phyloP scores from a whole-genome alignment of 108 stramenopile species.

The Cyclotella sp. region DNA sequence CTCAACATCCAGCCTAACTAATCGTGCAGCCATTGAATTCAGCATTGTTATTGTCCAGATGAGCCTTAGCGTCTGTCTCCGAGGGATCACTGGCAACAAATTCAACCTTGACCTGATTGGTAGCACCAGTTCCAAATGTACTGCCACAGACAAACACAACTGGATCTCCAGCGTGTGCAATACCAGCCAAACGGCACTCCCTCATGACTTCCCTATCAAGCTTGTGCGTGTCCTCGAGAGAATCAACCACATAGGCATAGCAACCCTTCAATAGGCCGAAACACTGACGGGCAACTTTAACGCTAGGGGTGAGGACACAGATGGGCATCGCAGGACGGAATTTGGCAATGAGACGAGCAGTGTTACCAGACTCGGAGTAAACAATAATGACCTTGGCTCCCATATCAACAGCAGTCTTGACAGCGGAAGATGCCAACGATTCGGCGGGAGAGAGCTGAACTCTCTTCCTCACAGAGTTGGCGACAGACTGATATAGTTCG shows the following conservation, averaged over 20 bases:
- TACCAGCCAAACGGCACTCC: slow-evolving; percentile 60
- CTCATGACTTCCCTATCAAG: slow-evolving; percentile 68
- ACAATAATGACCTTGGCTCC: slow-evolving; percentile 86
- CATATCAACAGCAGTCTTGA: slow-evolving; percentile 93
- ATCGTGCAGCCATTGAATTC: slow-evolving; percentile 45
- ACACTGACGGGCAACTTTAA: slow-evolving; percentile 61
- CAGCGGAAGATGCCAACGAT: slow-evolving; percentile 92
- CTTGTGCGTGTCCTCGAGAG: slow-evolving; percentile 64
- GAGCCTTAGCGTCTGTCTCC: slow-evolving; percentile 4
- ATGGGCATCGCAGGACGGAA: slow-evolving; percentile 66
- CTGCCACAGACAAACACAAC: slow-evolving; percentile 69
- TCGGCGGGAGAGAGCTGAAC: slow-evolving; percentile 69
- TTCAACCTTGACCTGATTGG: slow-evolving; percentile 44
- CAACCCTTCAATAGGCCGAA: slow-evolving; percentile 66
- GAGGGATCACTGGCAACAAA: slow-evolving; percentile 15
- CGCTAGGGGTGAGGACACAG: slow-evolving; percentile 58
- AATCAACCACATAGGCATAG: slow-evolving; percentile 53
- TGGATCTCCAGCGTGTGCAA: slow-evolving; percentile 68
- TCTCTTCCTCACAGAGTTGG: slow-evolving; percentile 60
- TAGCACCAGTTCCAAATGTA: slow-evolving; percentile 45
- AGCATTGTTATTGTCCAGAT: slow-evolving; percentile 39
- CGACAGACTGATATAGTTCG: slow-evolving; percentile 68
- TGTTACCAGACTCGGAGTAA: slow-evolving; percentile 87
- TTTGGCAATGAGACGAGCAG: slow-evolving; percentile 79
- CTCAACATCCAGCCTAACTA: neutral